Base-by-base conservation (phyloP, 106 monocot species). In the Chionographis japonica region DNA sequence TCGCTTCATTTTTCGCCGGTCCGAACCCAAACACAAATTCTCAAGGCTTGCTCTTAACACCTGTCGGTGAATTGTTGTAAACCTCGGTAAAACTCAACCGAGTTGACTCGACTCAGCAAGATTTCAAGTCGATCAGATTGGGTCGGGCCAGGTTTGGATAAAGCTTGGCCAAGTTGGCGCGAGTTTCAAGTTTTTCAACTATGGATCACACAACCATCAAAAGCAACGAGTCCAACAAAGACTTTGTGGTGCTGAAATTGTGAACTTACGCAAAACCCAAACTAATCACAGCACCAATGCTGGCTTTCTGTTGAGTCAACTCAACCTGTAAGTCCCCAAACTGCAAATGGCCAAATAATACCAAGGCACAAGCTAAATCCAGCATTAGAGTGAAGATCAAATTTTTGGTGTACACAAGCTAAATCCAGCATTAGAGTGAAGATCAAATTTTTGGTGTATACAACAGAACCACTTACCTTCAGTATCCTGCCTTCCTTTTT, bases 271-370 rank as follows among this genome's bases (percentile, higher is more conserved):
- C 95, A 60, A 95, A 91, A 73, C 75, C 70, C 12, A 88, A 63
- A 75, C 77, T 85, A 63, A 95, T 81, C 59, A 62, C 84, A 61
- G 95, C 91, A 66, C 91, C 91, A 68, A 88, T 88, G 60, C 80
- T 67, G 42, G 95, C 95, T 66, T 88, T 95, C 54, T 76, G 81
- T 53, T 75, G 69, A 57, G 95, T 91, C 77, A 95, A 73, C 63
- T 78, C 88, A 57, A 91, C 75, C 70, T 91, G 91, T 60, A 95
- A 61, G 4, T 86, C 83, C 67, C 91, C 91, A 82, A 91, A 95
- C 91, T 91, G 88, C 64, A 79, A 69, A 54, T 40, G 15, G 50
- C n/a, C 41, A 20, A 55, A 19, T 14, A 11, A 37, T 42, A 15
- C 11, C 8, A 11, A 17, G 27, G 53, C 16, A 37, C 15, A 16